A percentile compares a stretch with the other conserved stretches of the same genome.
These are phyloP conservation scores for Westerdykella sp. DNA, from an alignment of 2,329 filamentous ascomycete genomes.

Conservation along the genomic window DNA sequence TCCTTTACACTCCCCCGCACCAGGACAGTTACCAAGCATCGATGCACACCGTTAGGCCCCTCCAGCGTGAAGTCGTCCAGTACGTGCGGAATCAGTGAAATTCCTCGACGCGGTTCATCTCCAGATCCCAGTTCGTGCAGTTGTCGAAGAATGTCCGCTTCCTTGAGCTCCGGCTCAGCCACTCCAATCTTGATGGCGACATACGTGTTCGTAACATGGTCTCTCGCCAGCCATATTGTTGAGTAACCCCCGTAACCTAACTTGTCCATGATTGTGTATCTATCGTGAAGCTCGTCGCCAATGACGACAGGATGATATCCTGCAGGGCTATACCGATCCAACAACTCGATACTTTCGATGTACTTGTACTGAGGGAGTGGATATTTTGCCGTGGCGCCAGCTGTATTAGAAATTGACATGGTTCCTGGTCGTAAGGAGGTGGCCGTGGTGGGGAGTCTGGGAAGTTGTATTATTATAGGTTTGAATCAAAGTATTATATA, in stretches of 20 bases:
- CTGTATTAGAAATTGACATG: too few relatives aligned
- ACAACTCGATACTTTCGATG: too few relatives aligned
- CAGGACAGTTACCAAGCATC: constrained; percentile 33
- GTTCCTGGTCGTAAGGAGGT: too few relatives aligned
- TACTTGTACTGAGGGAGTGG: too few relatives aligned
- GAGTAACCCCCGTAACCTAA: constrained; percentile 11
- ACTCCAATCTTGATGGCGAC: constrained; percentile 9
- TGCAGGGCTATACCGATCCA: constrained; percentile 1
- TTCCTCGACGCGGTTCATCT: neutral
- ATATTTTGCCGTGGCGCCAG: too few relatives aligned
- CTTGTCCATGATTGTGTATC: constrained; percentile 12
- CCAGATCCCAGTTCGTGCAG: constrained; percentile 2
- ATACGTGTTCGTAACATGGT: constrained; percentile 3
- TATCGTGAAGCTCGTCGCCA: constrained; percentile 5
- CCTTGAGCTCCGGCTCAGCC: constrained; percentile 2
- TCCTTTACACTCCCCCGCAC: constrained; percentile 20
- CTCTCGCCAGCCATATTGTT: constrained; percentile 12
- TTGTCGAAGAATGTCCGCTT: constrained; percentile 4
- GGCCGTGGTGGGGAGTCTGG: too few relatives aligned
- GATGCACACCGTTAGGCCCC: constrained; percentile 29
- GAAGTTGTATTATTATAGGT: too few relatives aligned
- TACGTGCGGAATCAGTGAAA: constrained; percentile 4
- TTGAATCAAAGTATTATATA: too few relatives aligned
- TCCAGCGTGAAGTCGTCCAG: constrained; percentile 32
- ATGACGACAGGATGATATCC: constrained; percentile 7